Evolutionary conservation across 2,329 filamentous ascomycete species (phyloP).

Genomic region (Leptographium lundbergii): DNA sequence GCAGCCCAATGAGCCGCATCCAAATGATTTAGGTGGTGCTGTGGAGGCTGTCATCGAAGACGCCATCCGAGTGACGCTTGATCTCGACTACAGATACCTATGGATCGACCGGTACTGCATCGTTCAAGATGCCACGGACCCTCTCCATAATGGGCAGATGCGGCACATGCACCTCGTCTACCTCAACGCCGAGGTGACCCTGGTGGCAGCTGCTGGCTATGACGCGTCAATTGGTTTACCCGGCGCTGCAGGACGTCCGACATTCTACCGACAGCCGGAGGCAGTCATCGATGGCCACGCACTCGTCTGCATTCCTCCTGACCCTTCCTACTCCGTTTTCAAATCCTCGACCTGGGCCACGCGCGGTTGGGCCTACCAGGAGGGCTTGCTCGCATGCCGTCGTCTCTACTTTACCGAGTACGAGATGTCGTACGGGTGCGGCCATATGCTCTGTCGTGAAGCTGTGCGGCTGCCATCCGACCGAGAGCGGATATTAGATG

Average conservation of each 20-base stretch:
- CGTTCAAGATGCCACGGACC: slow-evolving; percentile 6
- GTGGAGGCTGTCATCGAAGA: slow-evolving; percentile 10
- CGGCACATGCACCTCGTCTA: slow-evolving; percentile 16
- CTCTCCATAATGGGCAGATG: slow-evolving; percentile 9
- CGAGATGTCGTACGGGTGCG: slow-evolving; percentile 14
- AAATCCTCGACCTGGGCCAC: slow-evolving; percentile 8
- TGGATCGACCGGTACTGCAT: slow-evolving; percentile 19
- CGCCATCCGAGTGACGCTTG: slow-evolving; percentile 11
- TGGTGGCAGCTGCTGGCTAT: slow-evolving; percentile 12
- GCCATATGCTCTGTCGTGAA: not conserved
- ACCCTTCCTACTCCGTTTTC: not conserved
- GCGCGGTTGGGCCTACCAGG: slow-evolving; percentile 19
- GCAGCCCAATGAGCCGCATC: not conserved
- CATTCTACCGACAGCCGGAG: too few relatives aligned
- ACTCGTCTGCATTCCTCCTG: not conserved
- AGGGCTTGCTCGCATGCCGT: slow-evolving; percentile 14
- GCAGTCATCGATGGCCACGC: too few relatives aligned
- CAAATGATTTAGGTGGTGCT: not conserved
- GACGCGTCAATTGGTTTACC: slow-evolving; percentile 8
- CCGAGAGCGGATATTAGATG: not conserved
- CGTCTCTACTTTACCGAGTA: slow-evolving; percentile 15
- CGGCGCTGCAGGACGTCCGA: too few relatives aligned
- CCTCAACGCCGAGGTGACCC: slow-evolving; percentile 1
- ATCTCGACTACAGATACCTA: slow-evolving; percentile 14
- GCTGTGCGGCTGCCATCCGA: not conserved